These are phyloP conservation scores for Trametes hirsuta DNA, from an alignment of 1,284 basidiomycete species.

Conservation along the genomic window DNA sequence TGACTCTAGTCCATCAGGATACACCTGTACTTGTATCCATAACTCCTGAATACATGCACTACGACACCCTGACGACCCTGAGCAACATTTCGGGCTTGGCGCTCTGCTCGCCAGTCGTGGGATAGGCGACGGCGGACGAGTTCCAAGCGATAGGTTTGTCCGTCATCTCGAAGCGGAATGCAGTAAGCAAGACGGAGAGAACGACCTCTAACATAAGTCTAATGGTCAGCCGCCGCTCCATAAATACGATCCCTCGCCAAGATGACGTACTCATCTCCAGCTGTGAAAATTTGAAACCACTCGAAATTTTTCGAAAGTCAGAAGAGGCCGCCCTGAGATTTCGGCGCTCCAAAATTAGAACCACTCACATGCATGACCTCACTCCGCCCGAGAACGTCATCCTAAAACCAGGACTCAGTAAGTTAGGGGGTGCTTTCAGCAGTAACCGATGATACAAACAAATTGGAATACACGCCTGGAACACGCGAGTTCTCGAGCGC, in stretches of 20 bases:
- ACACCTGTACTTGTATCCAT: background rate
- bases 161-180: conserved; percentile 19
- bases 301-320: conserved; percentile 1
- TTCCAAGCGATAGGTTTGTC: conserved; percentile 18
- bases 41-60: background rate
- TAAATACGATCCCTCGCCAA: background rate
- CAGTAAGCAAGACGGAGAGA: conserved; percentile 13
- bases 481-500: conserved; percentile 13
- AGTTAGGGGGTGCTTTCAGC: background rate
- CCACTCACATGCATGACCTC: conserved; percentile 35
- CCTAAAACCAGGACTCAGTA: background rate
- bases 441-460: conserved; percentile 10
- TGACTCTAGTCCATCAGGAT: background rate
- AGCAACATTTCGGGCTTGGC: conserved; percentile 14
- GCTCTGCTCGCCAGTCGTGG: conserved; percentile 10
- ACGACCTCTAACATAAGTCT: conserved; percentile 10
- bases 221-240: background rate
- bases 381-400: conserved; percentile 34
- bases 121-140: conserved; percentile 16
- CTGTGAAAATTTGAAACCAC: conserved; percentile 39
- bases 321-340: too few relatives aligned
- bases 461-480: conserved; percentile 26
- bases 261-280: conserved; percentile 38
- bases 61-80: conserved; percentile 4
- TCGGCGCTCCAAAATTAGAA: background rate